phyloP scores from a whole-genome alignment of 2,329 filamentous ascomycete species.

The Penicillium crustosum region DNA sequence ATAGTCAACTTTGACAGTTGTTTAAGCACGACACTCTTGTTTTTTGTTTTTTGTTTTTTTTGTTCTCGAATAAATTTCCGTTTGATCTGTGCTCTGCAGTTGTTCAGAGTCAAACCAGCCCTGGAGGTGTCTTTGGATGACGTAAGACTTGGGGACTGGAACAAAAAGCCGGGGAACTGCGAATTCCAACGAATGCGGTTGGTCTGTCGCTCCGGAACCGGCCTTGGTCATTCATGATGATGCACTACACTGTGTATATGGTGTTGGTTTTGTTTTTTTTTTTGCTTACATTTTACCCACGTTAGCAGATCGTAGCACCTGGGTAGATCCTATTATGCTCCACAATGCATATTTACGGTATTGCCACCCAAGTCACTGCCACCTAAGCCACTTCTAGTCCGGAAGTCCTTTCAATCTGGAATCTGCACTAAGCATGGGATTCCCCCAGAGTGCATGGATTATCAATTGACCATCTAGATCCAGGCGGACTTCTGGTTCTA shows the following conservation, averaged over 20 bases:
- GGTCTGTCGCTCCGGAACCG: constrained; percentile 13
- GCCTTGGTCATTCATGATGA: constrained; percentile 4
- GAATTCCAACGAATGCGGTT: constrained; percentile 27
- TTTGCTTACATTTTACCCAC: not conserved
- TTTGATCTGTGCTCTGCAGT: constrained; percentile 11
- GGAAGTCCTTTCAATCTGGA: not conserved
- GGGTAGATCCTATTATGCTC: not conserved
- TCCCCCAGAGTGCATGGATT: not conserved
- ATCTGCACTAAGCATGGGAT: not conserved
- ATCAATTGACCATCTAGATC: not conserved
- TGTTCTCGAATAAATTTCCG: not conserved
- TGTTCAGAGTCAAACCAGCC: constrained; percentile 14
- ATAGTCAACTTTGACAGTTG: not conserved
- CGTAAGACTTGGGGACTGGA: constrained; percentile 34
- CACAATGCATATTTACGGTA: not conserved
- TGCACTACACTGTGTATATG: constrained; percentile 1
- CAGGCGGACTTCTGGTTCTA: not conserved
- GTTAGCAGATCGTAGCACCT: no score
- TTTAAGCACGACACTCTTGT: not conserved
- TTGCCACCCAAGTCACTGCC: not conserved
- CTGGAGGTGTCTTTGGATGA: constrained; percentile 29
- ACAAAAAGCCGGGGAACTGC: constrained; percentile 33
- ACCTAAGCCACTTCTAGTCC: not conserved
- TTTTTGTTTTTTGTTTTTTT: not conserved
- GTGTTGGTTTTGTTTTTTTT: not conserved